phyloP scores from a whole-genome alignment of 148 eudicot species.

The Selenicereus undatus region DNA sequence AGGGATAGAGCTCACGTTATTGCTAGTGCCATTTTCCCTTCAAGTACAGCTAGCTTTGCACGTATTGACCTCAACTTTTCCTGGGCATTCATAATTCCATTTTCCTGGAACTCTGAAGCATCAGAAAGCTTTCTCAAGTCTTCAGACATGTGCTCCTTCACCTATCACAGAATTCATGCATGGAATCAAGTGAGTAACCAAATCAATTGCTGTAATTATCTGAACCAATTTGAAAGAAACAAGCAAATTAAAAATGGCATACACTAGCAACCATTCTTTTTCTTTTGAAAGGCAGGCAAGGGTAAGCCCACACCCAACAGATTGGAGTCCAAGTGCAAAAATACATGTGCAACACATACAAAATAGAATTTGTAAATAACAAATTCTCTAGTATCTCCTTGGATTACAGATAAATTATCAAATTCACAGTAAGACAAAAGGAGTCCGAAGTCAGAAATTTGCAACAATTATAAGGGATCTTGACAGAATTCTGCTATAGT shows the following conservation, averaged over 20 bases:
- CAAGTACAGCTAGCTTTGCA: slow-evolving; percentile 72
- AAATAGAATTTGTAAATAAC: not conserved
- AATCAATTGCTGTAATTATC: not conserved
- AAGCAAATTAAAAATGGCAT: not conserved
- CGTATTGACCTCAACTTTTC: slow-evolving; percentile 67
- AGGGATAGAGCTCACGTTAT: slow-evolving; percentile 42
- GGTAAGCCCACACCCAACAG: not conserved
- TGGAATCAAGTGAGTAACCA: not conserved
- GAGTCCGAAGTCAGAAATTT: not conserved
- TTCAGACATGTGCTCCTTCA: slow-evolving; percentile 29
- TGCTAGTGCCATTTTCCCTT: slow-evolving; percentile 83
- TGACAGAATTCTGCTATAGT: not conserved
- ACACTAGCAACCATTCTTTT: not conserved
- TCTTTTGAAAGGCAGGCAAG: not conserved
- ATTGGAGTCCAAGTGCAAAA: not conserved
- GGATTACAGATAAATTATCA: not conserved
- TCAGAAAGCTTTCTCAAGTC: slow-evolving; percentile 65
- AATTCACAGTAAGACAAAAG: not conserved
- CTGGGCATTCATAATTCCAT: slow-evolving; percentile 66
- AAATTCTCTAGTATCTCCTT: not conserved
- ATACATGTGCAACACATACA: not conserved
- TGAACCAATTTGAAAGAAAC: not conserved
- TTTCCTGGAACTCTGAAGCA: slow-evolving; percentile 83
- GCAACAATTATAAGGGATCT: not conserved
- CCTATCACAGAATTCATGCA: slow-evolving; percentile 35